Percentiles rank a stretch among this genome's conserved stretches.
Conservation (phyloP, 169 alveolate species). For the Perkinsus chesapeaki region DNA sequence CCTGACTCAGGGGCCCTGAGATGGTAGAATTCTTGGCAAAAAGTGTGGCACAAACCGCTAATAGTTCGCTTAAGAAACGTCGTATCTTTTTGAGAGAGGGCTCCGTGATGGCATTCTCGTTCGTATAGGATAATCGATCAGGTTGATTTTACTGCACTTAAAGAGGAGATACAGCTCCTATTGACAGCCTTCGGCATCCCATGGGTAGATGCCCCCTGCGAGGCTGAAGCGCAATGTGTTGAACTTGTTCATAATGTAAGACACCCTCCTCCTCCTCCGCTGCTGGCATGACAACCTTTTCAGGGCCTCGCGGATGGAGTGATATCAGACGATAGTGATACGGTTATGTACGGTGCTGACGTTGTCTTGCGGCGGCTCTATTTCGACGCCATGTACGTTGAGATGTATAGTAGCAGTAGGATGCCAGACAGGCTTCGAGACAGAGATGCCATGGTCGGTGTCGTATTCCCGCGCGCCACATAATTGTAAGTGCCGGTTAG, state of each 20-base stretch:
- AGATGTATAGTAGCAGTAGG: slow-evolving; percentile 61
- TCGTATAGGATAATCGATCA: too few species aligned
- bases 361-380: neutral
- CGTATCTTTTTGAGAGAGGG: too few species aligned
- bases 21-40: neutral
- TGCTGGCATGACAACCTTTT: slow-evolving; percentile 14
- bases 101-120: too few species aligned
- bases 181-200: slow-evolving; percentile 83
- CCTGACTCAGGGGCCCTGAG: neutral
- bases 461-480: neutral
- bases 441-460: slow-evolving; percentile 46
- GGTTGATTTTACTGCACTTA: neutral
- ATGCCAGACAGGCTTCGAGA: slow-evolving; percentile 58
- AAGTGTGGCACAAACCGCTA: too few species aligned
- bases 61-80: too few species aligned
- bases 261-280: neutral
- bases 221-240: slow-evolving; percentile 92
- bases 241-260: slow-evolving; percentile 36
- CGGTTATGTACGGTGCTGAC: slow-evolving; percentile 55
- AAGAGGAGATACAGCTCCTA: slow-evolving; percentile 52
- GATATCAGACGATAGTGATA: slow-evolving; percentile 87
- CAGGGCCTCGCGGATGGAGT: slow-evolving; percentile 74
- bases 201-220: slow-evolving; percentile 86
- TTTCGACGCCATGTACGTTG: slow-evolving; percentile 47
- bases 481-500: neutral